phyloP scores from a whole-genome alignment of 371 early-diverging fungal species.

The Synchytrium microbalum region DNA sequence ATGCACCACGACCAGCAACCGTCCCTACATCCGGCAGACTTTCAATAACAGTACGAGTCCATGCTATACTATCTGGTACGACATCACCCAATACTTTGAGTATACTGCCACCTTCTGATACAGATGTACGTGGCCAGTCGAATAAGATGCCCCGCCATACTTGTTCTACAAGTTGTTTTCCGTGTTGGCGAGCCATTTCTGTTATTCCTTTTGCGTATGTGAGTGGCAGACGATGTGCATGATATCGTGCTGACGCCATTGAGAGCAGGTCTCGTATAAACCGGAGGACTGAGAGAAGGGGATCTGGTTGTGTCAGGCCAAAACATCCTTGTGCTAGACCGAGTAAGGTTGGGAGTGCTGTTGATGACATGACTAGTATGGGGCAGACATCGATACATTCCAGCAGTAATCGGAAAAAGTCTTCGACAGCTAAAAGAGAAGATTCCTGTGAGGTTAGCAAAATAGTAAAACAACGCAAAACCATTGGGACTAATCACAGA shows the following conservation, averaged over 20 bases:
- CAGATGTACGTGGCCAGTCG: not conserved
- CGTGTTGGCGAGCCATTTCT: not conserved
- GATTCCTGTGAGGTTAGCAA: conserved; percentile 1
- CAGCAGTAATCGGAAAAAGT: conserved; percentile 27
- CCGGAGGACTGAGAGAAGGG: not conserved
- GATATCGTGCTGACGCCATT: not conserved
- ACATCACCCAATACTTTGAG: not conserved
- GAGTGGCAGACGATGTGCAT: not conserved
- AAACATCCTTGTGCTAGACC: not conserved
- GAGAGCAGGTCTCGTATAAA: not conserved
- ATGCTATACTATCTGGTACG: not conserved
- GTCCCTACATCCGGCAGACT: not conserved
- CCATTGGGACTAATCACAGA: no score
- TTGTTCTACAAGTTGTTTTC: not conserved
- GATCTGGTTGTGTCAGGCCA: not conserved
- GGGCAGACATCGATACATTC: conserved; percentile 8
- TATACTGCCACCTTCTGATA: not conserved
- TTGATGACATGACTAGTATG: not conserved
- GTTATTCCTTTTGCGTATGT: not conserved
- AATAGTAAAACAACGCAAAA: no score
- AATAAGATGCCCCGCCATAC: not conserved
- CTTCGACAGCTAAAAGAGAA: conserved; percentile 29
- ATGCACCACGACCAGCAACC: not conserved
- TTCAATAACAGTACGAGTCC: not conserved
- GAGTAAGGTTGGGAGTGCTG: not conserved